Base-by-base conservation (phyloP, 129 eudicot species). In the Tagetes erecta region DNA sequence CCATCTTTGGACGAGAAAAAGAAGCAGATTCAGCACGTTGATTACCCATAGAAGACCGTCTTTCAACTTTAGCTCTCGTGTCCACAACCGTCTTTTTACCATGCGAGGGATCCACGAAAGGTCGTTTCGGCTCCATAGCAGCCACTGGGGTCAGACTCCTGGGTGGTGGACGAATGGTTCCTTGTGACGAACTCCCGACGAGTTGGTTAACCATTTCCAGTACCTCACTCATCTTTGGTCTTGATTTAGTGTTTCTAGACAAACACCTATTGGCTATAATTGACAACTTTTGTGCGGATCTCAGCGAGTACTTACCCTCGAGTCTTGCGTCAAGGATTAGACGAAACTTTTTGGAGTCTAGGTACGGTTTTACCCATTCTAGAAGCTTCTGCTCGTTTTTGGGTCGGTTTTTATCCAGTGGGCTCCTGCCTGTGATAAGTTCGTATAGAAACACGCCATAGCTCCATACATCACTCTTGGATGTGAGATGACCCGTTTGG, bases 151-250 rank as follows among this genome's bases (percentile, higher is more conserved):
- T 83, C 31, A 46, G 31, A 70, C 62, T 68, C 62, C 38, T 80
- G 63, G 67, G 34, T 8, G 86, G 82, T 50, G 79, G 66, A 37
- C 82, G 82, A 37, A 75, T 53, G 9, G 65, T 73, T 4, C 53
- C 14, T n/a, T 72, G 85, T 64, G 86, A 58, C 9, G 76, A 59
- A 49, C 63, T 79, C 35, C 73, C 86, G 0, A 89, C 69, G 68
- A 87, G 84, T 71, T 83, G 71, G 49, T 76, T 81, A 42, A 92
- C 86, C 98, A 92, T 89, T 82, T 87, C 90, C 64, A 84, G 72
- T 14, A 92, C 92, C 78, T 88, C 92, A 11, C 87, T 91, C 97
- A 91, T 88, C 67, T 86, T 84, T 34, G 97, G 96, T n/a, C 97
- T 84, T n/a, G 90, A 50, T 45, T 91, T 91, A 6, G 88, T 73